Evolutionary conservation across 768 basidiomycete genomes (phyloP).

Genomic region (Rhodosporidiobolus sp.): DNA sequence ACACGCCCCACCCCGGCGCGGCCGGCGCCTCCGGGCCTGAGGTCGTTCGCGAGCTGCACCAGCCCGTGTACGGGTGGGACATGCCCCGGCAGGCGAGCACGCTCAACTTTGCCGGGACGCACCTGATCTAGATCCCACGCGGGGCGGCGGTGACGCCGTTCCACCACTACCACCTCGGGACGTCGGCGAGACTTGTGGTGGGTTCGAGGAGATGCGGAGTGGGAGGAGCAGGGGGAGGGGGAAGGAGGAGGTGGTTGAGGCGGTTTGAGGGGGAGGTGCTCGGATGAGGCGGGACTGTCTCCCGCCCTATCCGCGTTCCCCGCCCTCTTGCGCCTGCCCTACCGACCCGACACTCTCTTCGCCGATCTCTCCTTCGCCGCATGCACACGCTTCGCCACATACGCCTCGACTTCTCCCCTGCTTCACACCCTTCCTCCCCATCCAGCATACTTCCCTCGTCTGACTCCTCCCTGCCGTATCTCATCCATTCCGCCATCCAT

Average conservation of each 20-base stretch:
- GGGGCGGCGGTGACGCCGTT: not conserved
- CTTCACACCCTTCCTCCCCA: no score
- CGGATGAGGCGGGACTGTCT: not conserved
- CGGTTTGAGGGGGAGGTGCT: constrained; percentile 9
- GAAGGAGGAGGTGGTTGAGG: constrained; percentile 1
- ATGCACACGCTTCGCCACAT: no score
- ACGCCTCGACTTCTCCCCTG: no score
- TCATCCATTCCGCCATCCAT: no score
- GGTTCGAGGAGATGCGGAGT: not conserved
- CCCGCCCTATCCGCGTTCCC: not conserved
- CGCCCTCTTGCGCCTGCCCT: not conserved
- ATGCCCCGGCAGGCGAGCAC: constrained; percentile 12
- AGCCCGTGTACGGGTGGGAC: constrained; percentile 26
- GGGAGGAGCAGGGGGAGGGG: not conserved
- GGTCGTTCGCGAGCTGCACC: not conserved
- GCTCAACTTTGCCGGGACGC: constrained; percentile 14
- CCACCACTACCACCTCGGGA: no score
- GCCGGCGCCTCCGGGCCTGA: not conserved
- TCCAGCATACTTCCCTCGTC: no score
- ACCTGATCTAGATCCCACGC: constrained; percentile 5
- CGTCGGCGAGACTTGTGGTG: not conserved
- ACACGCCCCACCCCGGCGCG: not conserved
- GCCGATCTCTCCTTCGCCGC: no score
- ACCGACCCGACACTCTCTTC: no score
- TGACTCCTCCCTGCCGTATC: no score